A percentile compares a stretch with the other conserved stretches of the same genome.
phyloP scores from a whole-genome alignment of 176 grass and related monocot species.

The Ensete glaucum region DNA sequence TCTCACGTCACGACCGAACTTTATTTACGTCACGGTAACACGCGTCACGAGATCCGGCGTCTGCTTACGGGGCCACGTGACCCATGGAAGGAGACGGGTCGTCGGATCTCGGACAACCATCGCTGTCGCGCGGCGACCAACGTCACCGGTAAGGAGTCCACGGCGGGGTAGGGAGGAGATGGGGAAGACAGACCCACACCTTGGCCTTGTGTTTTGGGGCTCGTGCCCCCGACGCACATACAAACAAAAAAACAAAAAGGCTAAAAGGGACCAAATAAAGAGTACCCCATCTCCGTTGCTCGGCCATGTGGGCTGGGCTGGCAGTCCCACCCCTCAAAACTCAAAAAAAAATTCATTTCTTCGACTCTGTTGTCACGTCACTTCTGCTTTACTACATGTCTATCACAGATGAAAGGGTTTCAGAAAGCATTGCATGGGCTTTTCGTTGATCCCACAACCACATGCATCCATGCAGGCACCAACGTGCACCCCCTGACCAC shows the following conservation, averaged over 20 bases:
- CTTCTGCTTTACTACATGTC: background rate
- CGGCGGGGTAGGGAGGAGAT: too few relatives aligned
- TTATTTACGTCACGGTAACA: background rate
- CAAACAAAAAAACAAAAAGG: background rate
- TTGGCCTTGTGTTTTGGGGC: background rate
- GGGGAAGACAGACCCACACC: slow-evolving; percentile 1
- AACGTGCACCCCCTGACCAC: background rate
- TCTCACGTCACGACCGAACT: background rate
- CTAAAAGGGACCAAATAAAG: background rate
- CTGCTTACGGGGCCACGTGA: slow-evolving; percentile 1
- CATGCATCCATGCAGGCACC: slow-evolving; percentile 3
- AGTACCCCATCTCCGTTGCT: too few relatives aligned
- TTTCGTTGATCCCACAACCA: background rate
- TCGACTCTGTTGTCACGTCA: background rate
- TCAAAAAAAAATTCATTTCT: too few relatives aligned
- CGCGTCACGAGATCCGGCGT: background rate
- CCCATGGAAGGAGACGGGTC: background rate
- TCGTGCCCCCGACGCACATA: background rate
- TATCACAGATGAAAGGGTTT: background rate
- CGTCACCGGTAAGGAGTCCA: too few relatives aligned
- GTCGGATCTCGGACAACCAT: background rate
- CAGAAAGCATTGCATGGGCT: background rate
- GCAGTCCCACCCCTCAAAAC: too few relatives aligned
- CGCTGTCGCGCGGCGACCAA: background rate
- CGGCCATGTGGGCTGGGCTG: too few relatives aligned